Conservation (phyloP, 148 eudicot species). For the Fagopyrum tataricum region DNA sequence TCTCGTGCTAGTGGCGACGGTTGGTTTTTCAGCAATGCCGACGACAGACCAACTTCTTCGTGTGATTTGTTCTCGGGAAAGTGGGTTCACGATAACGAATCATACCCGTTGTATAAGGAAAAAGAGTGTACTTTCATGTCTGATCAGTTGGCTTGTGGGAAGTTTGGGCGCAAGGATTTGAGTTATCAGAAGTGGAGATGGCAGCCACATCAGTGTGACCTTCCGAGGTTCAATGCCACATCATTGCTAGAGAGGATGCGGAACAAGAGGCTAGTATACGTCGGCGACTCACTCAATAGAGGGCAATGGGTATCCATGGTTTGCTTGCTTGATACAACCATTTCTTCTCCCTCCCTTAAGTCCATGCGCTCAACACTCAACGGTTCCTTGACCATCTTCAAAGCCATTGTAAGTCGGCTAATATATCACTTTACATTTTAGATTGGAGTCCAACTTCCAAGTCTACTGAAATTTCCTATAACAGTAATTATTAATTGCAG, state of each 20-base stretch:
- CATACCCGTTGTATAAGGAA: slow-evolving; percentile 66
- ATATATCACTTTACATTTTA: no score
- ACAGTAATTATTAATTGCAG: no score
- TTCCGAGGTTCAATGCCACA: slow-evolving; percentile 85
- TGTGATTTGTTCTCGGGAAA: slow-evolving; percentile 69
- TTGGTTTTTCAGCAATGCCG: slow-evolving; percentile 1
- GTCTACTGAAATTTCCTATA: no score
- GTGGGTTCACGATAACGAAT: slow-evolving; percentile 72
- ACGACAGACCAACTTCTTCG: slow-evolving; percentile 1
- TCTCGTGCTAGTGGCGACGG: no score
- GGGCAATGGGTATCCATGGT: slow-evolving; percentile 91
- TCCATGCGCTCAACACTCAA: slow-evolving; percentile 30
- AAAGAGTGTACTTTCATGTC: slow-evolving; percentile 58
- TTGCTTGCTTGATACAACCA: slow-evolving; percentile 48
- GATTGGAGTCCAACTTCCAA: no score
- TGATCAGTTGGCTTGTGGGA: slow-evolving; percentile 71
- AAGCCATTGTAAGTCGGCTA: slow-evolving; percentile 45
- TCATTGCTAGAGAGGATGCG: slow-evolving; percentile 62
- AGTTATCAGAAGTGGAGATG: slow-evolving; percentile 79
- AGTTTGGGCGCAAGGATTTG: slow-evolving; percentile 69
- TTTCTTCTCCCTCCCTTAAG: slow-evolving; percentile 36
- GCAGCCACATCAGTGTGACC: slow-evolving; percentile 81
- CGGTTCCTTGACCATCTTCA: slow-evolving; percentile 55
- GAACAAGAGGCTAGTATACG: slow-evolving; percentile 68
- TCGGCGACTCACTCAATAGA: slow-evolving; percentile 79